phyloP scores from a whole-genome alignment of 805 yeast species.

The Saccharomycopsis fermentans region DNA sequence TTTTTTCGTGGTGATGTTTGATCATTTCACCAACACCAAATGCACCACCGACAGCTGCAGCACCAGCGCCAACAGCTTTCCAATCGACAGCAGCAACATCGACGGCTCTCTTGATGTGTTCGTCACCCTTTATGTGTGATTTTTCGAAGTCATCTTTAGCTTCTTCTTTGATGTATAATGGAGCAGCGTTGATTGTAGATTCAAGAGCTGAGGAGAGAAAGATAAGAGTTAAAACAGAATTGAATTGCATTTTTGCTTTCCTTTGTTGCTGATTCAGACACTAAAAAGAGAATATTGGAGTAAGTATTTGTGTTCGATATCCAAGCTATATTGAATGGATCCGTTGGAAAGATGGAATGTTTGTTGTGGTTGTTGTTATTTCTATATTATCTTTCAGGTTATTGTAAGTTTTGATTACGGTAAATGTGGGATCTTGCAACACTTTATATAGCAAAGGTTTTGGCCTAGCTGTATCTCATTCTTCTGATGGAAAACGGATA shows the following conservation, averaged over 20 bases:
- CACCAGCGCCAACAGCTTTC: slow-evolving; percentile 2
- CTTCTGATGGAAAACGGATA: background rate
- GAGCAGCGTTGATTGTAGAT: background rate
- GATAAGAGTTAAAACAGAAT: background rate
- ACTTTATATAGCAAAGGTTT: background rate
- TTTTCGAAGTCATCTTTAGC: background rate
- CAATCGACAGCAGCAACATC: background rate
- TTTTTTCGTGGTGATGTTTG: background rate
- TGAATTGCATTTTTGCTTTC: background rate
- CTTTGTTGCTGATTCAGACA: background rate
- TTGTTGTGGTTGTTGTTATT: too few relatives aligned
- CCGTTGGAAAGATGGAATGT: too few relatives aligned
- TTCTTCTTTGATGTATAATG: background rate
- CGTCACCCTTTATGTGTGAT: background rate
- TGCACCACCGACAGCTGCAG: background rate
- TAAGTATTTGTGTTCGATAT: too few relatives aligned
- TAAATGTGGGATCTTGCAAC: background rate
- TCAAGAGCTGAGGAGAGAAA: background rate
- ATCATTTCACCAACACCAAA: background rate
- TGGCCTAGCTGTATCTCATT: background rate
- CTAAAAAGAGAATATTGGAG: too few relatives aligned
- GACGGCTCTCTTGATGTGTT: background rate
- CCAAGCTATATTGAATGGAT: too few relatives aligned
- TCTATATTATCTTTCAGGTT: too few relatives aligned
- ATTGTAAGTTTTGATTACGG: too few relatives aligned